Conservation (phyloP, 148 eudicot genomes). For the Gaultheria prostrata region DNA sequence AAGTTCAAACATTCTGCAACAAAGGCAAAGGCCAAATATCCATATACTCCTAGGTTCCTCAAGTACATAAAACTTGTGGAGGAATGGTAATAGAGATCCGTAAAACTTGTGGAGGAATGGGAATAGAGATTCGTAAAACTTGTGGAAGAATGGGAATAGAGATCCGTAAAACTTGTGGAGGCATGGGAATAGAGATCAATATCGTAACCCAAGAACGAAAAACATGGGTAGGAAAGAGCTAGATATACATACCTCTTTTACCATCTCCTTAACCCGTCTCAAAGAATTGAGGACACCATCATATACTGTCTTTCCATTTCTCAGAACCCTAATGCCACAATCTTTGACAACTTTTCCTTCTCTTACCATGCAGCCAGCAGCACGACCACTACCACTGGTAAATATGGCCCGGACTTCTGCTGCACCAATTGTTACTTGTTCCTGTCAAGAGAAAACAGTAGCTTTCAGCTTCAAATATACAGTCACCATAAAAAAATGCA, state of each 20-base stretch:
- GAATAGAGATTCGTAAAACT: background rate
- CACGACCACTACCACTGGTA: constrained; percentile 94
- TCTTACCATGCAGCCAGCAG: constrained; percentile 98
- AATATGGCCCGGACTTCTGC: constrained; percentile 91
- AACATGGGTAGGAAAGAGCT: background rate
- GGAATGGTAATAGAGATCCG: background rate
- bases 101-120: background rate
- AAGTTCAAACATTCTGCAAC: background rate
- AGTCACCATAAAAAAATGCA: background rate
- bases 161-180: background rate
- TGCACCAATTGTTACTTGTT: constrained; percentile 74
- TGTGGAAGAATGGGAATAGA: background rate
- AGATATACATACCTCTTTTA: constrained; percentile 66
- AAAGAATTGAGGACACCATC: constrained; percentile 75
- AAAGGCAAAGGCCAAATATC: background rate
- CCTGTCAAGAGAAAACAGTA: constrained; percentile 40
- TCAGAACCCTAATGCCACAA: constrained; percentile 68
- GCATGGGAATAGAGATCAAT: background rate
- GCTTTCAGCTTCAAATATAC: constrained; percentile 11
- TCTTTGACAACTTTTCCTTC: constrained; percentile 90
- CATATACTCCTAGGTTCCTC: background rate
- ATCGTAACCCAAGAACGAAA: background rate
- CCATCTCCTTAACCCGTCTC: constrained; percentile 88
- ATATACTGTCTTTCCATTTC: constrained; percentile 66
- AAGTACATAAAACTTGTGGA: background rate